Evolutionary conservation across 768 basidiomycete species (phyloP).

Genomic region (Kwoniella dejecticola): DNA sequence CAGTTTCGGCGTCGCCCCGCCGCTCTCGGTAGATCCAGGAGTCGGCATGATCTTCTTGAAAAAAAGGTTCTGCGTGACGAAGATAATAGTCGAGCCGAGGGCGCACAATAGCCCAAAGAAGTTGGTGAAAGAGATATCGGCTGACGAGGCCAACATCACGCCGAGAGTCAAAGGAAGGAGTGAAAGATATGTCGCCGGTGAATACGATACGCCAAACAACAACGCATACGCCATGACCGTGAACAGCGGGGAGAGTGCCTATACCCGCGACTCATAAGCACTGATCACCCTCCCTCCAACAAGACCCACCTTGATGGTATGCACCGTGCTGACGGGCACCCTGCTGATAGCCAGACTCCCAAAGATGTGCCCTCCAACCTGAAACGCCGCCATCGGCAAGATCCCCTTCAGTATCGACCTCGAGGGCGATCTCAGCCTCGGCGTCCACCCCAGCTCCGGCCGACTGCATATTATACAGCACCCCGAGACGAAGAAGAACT

Average conservation of each 20-base stretch:
- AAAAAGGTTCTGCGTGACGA: slow-evolving; percentile 97
- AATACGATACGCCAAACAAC: slow-evolving; percentile 91
- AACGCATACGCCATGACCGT: slow-evolving; percentile 94
- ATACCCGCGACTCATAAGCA: background rate
- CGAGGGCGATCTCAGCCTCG: slow-evolving; percentile 70
- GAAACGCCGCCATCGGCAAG: slow-evolving; percentile 94
- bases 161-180: slow-evolving; percentile 92
- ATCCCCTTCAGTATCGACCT: slow-evolving; percentile 73
- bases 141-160: slow-evolving; percentile 96
- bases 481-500: slow-evolving; percentile 89
- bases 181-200: slow-evolving; percentile 84
- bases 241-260: slow-evolving; percentile 96
- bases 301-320: slow-evolving; percentile 88
- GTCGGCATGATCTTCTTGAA: slow-evolving; percentile 97
- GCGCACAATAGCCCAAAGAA: slow-evolving; percentile 85
- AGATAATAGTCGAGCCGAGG: slow-evolving; percentile 93
- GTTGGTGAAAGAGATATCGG: slow-evolving; percentile 86
- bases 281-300: background rate
- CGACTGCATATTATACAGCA: slow-evolving; percentile 80
- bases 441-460: slow-evolving; percentile 45
- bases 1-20: slow-evolving; percentile 65
- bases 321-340: slow-evolving; percentile 95
- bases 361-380: slow-evolving; percentile 97
- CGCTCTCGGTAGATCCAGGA: slow-evolving; percentile 39
- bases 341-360: slow-evolving; percentile 95